Evolutionary conservation across 768 basidiomycete genomes (phyloP), one percentile per base, ranked within the genome.

Genomic region (Podaxis sp.): DNA sequence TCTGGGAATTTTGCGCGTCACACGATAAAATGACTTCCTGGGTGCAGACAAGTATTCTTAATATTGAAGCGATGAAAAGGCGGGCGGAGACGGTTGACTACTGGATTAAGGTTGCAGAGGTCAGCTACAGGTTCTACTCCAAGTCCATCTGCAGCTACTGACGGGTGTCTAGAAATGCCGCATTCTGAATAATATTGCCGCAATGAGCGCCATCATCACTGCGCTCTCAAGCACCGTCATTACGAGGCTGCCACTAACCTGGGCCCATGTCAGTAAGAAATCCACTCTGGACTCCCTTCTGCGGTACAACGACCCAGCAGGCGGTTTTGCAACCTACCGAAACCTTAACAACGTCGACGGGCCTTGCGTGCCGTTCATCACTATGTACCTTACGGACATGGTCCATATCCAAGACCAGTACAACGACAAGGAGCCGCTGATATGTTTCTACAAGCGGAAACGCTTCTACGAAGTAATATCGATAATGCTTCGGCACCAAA

Each of bases 31-130:
- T 91, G 35, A 80, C 79, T 35, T 71, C 77, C 13, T 91, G 89
- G 88, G 87, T 91, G 18, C 87, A 85, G 67, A 71, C 71, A 37
- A 89, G 83, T 66, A 78, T 90, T 42, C 69, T 91, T 38, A 78
- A 71, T 53, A 74, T 77, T 52, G 81, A 85, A 6, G 73, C 73
- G 4, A 70, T 85, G 59, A 77, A 76, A 13, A 83, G 79, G 66
- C 76, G 88, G 47, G 80, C 85, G 6, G 79, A 85, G 57, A 80
- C 78, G 14, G 73, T 89, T 38, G 87, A 89, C 61, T 82, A 86
- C 67, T 91, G 89, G 89, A 86, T 91, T 64, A 86, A 82, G 67
- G 86, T 90, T 18, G 88, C 90, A 6, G 88, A 91, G 81, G 90
- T 89, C 65, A 66, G 81, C 70, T 27, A 32, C 37, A 16, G 48